phyloP scores from a whole-genome alignment of 2,329 filamentous ascomycete genomes.

The Podosphaera aphanis region DNA sequence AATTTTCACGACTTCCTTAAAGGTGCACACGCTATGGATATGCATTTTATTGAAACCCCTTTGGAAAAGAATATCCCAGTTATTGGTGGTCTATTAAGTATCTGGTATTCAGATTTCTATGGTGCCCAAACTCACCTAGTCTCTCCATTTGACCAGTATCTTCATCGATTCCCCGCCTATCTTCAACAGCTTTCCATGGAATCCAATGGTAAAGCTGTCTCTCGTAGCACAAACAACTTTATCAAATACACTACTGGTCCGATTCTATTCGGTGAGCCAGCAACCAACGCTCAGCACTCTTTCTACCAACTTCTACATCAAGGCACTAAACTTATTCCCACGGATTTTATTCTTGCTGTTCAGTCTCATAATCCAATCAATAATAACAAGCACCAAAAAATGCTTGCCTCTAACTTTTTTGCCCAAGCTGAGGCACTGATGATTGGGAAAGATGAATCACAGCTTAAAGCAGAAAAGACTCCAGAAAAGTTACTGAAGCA shows the following conservation, averaged over 20 bases:
- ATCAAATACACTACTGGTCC: slow-evolving; percentile 96
- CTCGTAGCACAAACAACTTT: slow-evolving; percentile 59
- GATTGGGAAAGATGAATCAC: slow-evolving; percentile 68
- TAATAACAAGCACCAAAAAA: slow-evolving; percentile 85
- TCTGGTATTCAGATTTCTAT: slow-evolving; percentile 99
- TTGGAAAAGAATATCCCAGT: slow-evolving; percentile 88
- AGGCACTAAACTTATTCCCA: slow-evolving; percentile 93
- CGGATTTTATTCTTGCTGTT: slow-evolving; percentile 91
- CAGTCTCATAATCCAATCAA: slow-evolving; percentile 92
- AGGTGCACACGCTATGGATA: slow-evolving; percentile 93
- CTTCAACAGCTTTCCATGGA: slow-evolving; percentile 99
- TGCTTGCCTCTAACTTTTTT: slow-evolving; percentile 82
- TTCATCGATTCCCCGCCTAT: slow-evolving; percentile 96
- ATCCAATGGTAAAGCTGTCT: slow-evolving; percentile 95
- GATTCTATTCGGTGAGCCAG: slow-evolving; percentile 91
- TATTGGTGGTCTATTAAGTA: slow-evolving; percentile 75
- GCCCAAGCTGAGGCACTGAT: slow-evolving; percentile 73
- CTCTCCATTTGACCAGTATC: slow-evolving; percentile 95
- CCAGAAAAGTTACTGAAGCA: slow-evolving; percentile 65
- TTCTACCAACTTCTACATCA: slow-evolving; percentile 99
- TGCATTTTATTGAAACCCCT: slow-evolving; percentile 82
- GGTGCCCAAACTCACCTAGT: slow-evolving; percentile 94
- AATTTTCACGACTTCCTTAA: slow-evolving; percentile 94
- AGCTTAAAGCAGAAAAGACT: slow-evolving; percentile 54
- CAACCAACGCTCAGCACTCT: slow-evolving; percentile 97